These are phyloP conservation scores for Cryphonectria carpinicola DNA, from an alignment of 2,329 filamentous ascomycete species.

Conservation along the genomic window DNA sequence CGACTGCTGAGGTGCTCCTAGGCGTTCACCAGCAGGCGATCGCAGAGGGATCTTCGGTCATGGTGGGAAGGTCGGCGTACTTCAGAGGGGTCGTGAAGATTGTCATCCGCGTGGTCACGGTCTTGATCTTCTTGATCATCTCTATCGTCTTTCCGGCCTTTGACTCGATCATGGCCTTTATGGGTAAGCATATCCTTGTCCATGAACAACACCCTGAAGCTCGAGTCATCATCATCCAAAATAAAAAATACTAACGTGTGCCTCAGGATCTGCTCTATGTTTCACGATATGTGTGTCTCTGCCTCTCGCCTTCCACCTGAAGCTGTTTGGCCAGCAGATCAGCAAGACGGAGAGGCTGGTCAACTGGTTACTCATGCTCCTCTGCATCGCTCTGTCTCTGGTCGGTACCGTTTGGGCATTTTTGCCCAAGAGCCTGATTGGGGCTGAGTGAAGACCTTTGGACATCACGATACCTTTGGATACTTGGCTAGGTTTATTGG, in stretches of 20 bases:
- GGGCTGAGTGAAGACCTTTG: constrained; percentile 45
- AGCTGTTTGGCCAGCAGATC: constrained; percentile 80
- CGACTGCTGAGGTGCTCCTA: constrained; percentile 78
- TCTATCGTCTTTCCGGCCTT: constrained; percentile 74
- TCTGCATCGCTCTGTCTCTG: constrained; percentile 71
- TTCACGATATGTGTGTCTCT: constrained; percentile 94
- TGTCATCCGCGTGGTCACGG: constrained; percentile 65
- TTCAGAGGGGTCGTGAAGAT: constrained; percentile 63
- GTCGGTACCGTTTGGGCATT: constrained; percentile 88
- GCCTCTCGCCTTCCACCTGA: constrained; percentile 86
- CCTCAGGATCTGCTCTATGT: constrained; percentile 73
- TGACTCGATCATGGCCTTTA: constrained; percentile 87
- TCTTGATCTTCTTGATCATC: constrained; percentile 75
- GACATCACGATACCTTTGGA: neutral
- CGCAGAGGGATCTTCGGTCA: constrained; percentile 45
- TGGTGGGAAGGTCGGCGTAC: constrained; percentile 59
- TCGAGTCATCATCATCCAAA: neutral
- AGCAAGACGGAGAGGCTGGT: constrained; percentile 63
- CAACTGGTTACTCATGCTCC: constrained; percentile 69
- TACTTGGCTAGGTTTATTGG: neutral
- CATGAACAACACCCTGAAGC: neutral
- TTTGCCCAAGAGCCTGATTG: constrained; percentile 76
- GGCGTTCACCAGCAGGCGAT: constrained; percentile 65
- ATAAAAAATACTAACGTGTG: neutral
- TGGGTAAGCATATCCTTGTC: constrained; percentile 49